Base-by-base conservation (phyloP, 2,329 filamentous ascomycete genomes). In the Zarea fungicola region DNA sequence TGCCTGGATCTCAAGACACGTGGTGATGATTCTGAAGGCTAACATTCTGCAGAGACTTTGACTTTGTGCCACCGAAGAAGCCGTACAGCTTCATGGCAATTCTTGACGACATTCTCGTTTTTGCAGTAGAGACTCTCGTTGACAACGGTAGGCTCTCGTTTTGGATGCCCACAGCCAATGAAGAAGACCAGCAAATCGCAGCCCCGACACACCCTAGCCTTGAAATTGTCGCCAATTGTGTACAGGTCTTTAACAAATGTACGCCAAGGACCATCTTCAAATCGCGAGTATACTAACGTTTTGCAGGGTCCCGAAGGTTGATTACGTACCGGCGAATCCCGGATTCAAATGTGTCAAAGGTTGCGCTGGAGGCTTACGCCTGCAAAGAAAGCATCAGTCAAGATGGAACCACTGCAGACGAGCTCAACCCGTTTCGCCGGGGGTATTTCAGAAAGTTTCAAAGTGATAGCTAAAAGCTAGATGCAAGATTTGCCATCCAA, bases 81-180 rank as follows among this genome's bases (percentile, higher is more conserved):
- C 89, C 91, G 0, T 99, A 99, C 66, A 89, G 89, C 57, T 97
- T 99, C 64, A 75, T 87, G 32, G 85, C 88, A 6, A 90, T 99
- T 81, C 77, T 96, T 18, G 84, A 90, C 60, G 90, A 97, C 63
- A 89, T 99, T 45, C 77, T 97, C 6, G 77, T 83, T 18, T 97
- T 99, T 61, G 84, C 89, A 5, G 78, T 83, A 1, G 73, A 79
- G 11, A 88, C 84, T 1, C 74, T 99, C 1, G 87, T 96, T 7
- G 83, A 89, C 45, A 70, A 81, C 54, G 93, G 89, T 0, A 77
- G 93, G 23, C 65, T 99, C 9, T 88, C 87, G 7, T 95, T 99
- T 73, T 99, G 93, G 93, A 95, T 97, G 88, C 93, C 93, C 0
- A 95, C 90, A 0, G 85, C 89, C 23, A 90, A 89, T 61, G 80